Base-by-base conservation (phyloP, 2,329 filamentous ascomycete genomes). In the Drechslerella dactyloides region DNA sequence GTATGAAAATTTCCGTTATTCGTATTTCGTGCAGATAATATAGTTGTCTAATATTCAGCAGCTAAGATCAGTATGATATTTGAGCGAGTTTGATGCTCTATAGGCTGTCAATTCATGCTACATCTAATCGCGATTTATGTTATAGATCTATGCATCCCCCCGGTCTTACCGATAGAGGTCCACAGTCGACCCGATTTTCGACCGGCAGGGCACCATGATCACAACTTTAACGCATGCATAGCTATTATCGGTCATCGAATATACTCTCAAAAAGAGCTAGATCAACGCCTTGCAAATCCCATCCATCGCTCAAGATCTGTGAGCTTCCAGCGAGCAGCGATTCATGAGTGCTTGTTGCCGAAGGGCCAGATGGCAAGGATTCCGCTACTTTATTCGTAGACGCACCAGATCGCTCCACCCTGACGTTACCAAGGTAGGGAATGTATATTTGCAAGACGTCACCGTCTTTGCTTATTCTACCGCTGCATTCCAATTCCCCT, bases 371-470 rank as follows among this genome's bases (percentile, higher is more conserved):
- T 42, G 11, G 4, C 37, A 17, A 42, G 13, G 65, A 17, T 48
- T 3, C 23, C 17, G 33, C 3, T 8, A 13, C n/a, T 7, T 2
- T 53, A 54, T 50, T 27, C 23, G 13, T 27, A 8, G 52, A 59
- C 10, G 75, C 64, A 10, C 55, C 59, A 23, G 72, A 58, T 30
- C 74, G 74, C 13, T 75, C 75, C 27, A 83, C 80, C 27, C 76
- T 77, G 15, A 84, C 77, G 1, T 76, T 78, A 0, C 82, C 81
- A 21, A 82, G 77, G 44, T 81, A 81, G 0, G 82, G 82, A 17
- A 84, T 80, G 11, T 79, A 76, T 11, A 84, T 80, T 17, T 74
- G 74, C 1, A 83, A 65, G 3, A 76, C 66, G 0, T 74, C 68
- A 1, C 51, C 59, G 10, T 23, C 62, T 13, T 75, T 75, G 2